A percentile compares a stretch with the other conserved stretches of the same genome.
phyloP scores from a whole-genome alignment of 2,329 filamentous ascomycete genomes.

The Ceratocystis harringtonii region DNA sequence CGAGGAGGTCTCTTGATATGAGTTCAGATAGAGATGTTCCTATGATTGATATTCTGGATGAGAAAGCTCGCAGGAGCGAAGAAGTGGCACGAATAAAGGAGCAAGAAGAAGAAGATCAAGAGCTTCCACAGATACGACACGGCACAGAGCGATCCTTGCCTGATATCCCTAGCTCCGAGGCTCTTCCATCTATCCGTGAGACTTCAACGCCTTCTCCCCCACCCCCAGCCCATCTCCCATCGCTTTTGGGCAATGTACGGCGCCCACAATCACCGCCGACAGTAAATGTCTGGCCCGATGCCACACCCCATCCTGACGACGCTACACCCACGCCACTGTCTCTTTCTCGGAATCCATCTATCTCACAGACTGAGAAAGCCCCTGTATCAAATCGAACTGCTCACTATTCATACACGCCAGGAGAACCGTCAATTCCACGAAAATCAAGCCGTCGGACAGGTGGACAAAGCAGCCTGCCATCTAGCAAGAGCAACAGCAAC shows the following conservation, averaged over 20 bases:
- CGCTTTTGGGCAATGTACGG: conserved; percentile 7
- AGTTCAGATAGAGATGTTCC: conserved; percentile 2
- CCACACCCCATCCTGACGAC: conserved; percentile 8
- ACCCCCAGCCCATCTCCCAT: not conserved
- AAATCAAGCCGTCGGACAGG: conserved; percentile 7
- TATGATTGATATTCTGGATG: conserved; percentile 11
- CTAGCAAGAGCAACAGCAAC: conserved; percentile 7
- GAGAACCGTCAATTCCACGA: conserved; percentile 4
- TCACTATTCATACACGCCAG: conserved; percentile 5
- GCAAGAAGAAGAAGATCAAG: not conserved
- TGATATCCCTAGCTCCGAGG: conserved; percentile 16
- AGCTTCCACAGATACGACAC: conserved; percentile 9
- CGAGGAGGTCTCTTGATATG: not conserved
- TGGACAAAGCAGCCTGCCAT: not conserved
- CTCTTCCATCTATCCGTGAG: conserved; percentile 15
- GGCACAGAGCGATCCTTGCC: conserved; percentile 11
- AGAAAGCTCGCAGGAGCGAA: not conserved
- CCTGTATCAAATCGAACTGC: not conserved
- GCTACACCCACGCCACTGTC: conserved; percentile 5
- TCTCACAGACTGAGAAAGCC: conserved; percentile 5
- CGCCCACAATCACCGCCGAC: conserved; percentile 1
- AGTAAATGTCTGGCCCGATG: conserved; percentile 9
- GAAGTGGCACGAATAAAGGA: not conserved
- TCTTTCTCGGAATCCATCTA: conserved; percentile 10
- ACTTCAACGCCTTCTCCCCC: conserved; percentile 7